Percentiles rank a stretch among this genome's conserved stretches.
Evolutionary conservation across 805 yeast species (phyloP).

Genomic region (Starmerella apicola): DNA sequence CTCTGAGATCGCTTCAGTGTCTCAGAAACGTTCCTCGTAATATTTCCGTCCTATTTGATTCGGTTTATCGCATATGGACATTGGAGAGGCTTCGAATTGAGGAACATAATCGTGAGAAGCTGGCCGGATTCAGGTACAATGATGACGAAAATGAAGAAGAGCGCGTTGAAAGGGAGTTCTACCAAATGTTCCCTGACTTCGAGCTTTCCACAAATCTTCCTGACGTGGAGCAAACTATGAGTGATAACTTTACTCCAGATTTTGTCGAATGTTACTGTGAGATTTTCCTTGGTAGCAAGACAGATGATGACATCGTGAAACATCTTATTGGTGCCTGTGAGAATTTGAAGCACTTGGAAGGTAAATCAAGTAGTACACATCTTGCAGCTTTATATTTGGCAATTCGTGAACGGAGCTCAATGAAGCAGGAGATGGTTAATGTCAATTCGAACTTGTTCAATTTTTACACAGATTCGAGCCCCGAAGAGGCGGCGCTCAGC

Average conservation of each 20-base stretch:
- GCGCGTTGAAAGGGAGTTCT: conserved; percentile 62
- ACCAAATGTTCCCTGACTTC: conserved; percentile 71
- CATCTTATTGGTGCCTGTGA: conserved; percentile 2
- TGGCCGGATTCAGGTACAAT: conserved; percentile 51
- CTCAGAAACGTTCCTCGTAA: neutral
- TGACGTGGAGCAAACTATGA: neutral
- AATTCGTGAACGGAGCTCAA: neutral
- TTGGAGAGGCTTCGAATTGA: conserved; percentile 54
- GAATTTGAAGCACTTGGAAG: neutral
- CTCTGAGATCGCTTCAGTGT: conserved; percentile 10
- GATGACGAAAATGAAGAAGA: conserved; percentile 52
- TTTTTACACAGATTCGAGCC: conserved; percentile 55
- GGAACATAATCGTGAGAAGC: conserved; percentile 46
- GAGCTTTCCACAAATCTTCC: conserved; percentile 7
- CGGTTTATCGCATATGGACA: conserved; percentile 72
- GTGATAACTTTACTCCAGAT: conserved; percentile 8
- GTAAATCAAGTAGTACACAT: neutral
- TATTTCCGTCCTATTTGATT: conserved; percentile 33
- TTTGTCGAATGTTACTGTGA: conserved; percentile 30
- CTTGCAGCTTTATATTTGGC: conserved; percentile 16
- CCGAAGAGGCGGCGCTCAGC: conserved; percentile 50
- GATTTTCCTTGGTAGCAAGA: neutral
- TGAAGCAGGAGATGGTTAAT: too few relatives aligned
- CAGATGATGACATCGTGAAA: neutral
- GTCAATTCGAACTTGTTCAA: conserved; percentile 32